Conservation (phyloP, 1,139 yeast species). For the Schizosaccharomyces versatilis region DNA sequence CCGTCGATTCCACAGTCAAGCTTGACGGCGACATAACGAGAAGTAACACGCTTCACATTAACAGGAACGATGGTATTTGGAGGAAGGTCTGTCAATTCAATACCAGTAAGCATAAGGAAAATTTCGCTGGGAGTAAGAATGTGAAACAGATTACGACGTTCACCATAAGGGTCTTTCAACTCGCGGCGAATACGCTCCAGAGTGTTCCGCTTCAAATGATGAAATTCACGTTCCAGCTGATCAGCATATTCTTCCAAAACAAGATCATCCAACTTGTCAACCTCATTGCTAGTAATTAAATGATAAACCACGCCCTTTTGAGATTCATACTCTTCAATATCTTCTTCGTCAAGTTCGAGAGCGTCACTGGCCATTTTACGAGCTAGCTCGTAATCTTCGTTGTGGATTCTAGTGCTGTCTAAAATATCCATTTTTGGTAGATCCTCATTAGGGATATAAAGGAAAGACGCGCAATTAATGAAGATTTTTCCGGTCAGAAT, state of each 20-base stretch:
- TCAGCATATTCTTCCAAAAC: constrained; percentile 85
- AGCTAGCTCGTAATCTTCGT: constrained; percentile 90
- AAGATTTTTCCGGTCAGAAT: constrained; percentile 62
- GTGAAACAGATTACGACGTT: constrained; percentile 53
- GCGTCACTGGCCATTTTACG: constrained; percentile 97
- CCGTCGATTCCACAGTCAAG: constrained; percentile 67
- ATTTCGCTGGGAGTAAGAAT: constrained; percentile 47
- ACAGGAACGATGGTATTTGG: constrained; percentile 65
- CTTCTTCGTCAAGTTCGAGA: constrained; percentile 85
- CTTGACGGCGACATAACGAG: constrained; percentile 31
- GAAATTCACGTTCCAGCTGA: constrained; percentile 56
- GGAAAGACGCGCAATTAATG: constrained; percentile 77
- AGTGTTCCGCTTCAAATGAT: constrained; percentile 60
- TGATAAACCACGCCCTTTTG: constrained; percentile 58
- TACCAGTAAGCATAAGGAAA: constrained; percentile 80
- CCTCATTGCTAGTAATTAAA: constrained; percentile 43
- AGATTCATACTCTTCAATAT: constrained; percentile 53
- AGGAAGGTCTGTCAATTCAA: constrained; percentile 43
- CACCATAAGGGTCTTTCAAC: constrained; percentile 67
- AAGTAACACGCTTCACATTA: constrained; percentile 32
- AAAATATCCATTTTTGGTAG: constrained; percentile 41
- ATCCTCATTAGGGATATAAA: constrained; percentile 51
- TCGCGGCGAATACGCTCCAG: constrained; percentile 76
- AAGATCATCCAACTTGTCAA: constrained; percentile 64
- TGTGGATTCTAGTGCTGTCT: constrained; percentile 91